phyloP scores from a whole-genome alignment of 1,284 basidiomycete species.

The Sphagnurus paluster region DNA sequence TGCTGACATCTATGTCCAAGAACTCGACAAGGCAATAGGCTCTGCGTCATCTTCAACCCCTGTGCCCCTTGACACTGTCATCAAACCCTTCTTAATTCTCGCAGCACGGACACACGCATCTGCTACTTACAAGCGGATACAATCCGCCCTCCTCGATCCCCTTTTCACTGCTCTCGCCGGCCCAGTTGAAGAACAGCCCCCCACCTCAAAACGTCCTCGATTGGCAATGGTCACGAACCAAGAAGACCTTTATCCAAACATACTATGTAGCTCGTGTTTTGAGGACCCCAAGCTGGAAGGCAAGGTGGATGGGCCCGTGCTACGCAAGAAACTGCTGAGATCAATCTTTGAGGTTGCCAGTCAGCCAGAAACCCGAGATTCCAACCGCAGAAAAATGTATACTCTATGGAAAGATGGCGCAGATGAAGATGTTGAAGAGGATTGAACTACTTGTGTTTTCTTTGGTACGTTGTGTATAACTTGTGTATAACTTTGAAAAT shows the following conservation, averaged over 20 bases:
- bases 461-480: not conserved
- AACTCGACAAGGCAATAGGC: slow-evolving; percentile 76
- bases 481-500: not conserved
- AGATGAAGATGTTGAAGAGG: slow-evolving; percentile 38
- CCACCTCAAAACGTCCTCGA: slow-evolving; percentile 43
- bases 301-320: slow-evolving; percentile 27
- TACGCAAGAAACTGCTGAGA: slow-evolving; percentile 64
- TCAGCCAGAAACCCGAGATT: slow-evolving; percentile 68
- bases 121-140: slow-evolving; percentile 68
- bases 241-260: slow-evolving; percentile 33
- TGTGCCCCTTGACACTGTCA: slow-evolving; percentile 57
- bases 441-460: slow-evolving; percentile 4
- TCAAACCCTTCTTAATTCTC: slow-evolving; percentile 70
- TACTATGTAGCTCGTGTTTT: slow-evolving; percentile 53
- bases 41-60: slow-evolving; percentile 33
- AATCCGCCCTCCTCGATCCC: slow-evolving; percentile 65
- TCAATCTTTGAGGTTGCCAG: slow-evolving; percentile 78
- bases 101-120: slow-evolving; percentile 65
- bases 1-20: slow-evolving; percentile 88
- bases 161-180: slow-evolving; percentile 51
- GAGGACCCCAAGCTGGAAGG: slow-evolving; percentile 39
- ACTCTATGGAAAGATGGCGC: slow-evolving; percentile 68
- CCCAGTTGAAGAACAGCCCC: slow-evolving; percentile 32
- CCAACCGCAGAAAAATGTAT: slow-evolving; percentile 83
- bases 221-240: slow-evolving; percentile 18